Percentiles rank a stretch among this genome's conserved stretches.
Conservation (phyloP, 768 basidiomycete species). For the Aureoboletus auriporus region DNA sequence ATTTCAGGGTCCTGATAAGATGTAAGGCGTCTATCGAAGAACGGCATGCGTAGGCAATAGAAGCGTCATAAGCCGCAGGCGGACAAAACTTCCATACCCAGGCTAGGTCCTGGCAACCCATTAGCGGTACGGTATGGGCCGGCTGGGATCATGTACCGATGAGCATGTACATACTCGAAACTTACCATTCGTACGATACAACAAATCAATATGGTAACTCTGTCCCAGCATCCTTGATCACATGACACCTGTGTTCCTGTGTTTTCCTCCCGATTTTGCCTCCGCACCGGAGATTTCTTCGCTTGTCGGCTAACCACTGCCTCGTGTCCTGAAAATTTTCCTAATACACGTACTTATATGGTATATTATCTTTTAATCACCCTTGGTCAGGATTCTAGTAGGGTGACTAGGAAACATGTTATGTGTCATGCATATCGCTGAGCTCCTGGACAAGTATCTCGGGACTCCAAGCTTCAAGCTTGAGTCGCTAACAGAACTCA, state of each 20-base stretch:
- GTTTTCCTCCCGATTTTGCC: slow-evolving; percentile 4
- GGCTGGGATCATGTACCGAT: slow-evolving; percentile 16
- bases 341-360: neutral
- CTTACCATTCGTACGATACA: neutral
- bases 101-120: slow-evolving; percentile 13
- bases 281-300: slow-evolving; percentile 16
- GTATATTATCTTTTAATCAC: too few species aligned
- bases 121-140: slow-evolving; percentile 15
- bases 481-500: slow-evolving; percentile 11
- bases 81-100: slow-evolving; percentile 24
- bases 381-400: too few species aligned
- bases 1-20: slow-evolving; percentile 31
- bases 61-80: slow-evolving; percentile 19
- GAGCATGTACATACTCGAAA: slow-evolving; percentile 16
- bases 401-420: too few species aligned
- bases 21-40: slow-evolving; percentile 27
- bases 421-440: too few species aligned
- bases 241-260: slow-evolving; percentile 10
- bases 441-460: slow-evolving; percentile 11
- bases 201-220: slow-evolving; percentile 14
- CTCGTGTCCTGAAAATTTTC: slow-evolving; percentile 14
- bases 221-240: slow-evolving; percentile 8
- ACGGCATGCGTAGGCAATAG: slow-evolving; percentile 30
- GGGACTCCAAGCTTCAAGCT: slow-evolving; percentile 23
- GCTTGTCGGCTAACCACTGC: slow-evolving; percentile 19